Evolutionary conservation across 2,329 filamentous ascomycete species (phyloP), one percentile per base, ranked within the genome.

Genomic region (Neonectria coccinea): DNA sequence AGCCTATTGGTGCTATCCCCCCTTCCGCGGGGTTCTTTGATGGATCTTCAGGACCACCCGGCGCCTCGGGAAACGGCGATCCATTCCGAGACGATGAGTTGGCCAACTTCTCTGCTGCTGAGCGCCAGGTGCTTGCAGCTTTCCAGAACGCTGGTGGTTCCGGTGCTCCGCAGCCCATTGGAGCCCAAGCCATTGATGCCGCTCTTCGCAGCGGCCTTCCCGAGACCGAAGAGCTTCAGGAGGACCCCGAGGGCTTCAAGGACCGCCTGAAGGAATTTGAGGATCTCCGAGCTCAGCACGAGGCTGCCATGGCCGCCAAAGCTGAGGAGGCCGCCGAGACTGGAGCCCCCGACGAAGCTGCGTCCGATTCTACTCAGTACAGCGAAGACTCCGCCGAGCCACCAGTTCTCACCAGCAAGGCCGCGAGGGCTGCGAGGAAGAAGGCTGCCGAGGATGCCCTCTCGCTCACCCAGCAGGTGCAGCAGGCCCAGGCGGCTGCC

Each of bases 221-320:
- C 1, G 78, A 78, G 25, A 79, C 82, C 1, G 82, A 83, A 41
- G 82, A 87, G 61, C 82, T 89, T 6, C 75, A 80, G 58, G 80
- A 83, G 63, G 88, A 91, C 65, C 69, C 80, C 0, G 84, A 89
- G 70, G 88, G 88, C 0, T 90, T 89, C 70, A 85, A 84, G 66
- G 92, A 93, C 51, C 90, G 94, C 50, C 84, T 97, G 20, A 88
- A 92, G 70, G 91, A 97, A 75, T 97, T 97, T 76, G 89, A 97
- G 72, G 88, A 91, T 31, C 81, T 96, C 54, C 88, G 92, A 70
- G 87, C 90, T n/a, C 88, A 92, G 74, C 87, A 91, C 64, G 92
- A 94, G 62, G 83, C 85, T 16, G 82, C 85, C 55, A 79, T 82
- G 62, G 73, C 76, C 27, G 77, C 78, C 16, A 73, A 76, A 31